phyloP scores from a whole-genome alignment of 306 rosid species.

The Mimosa pudica region DNA sequence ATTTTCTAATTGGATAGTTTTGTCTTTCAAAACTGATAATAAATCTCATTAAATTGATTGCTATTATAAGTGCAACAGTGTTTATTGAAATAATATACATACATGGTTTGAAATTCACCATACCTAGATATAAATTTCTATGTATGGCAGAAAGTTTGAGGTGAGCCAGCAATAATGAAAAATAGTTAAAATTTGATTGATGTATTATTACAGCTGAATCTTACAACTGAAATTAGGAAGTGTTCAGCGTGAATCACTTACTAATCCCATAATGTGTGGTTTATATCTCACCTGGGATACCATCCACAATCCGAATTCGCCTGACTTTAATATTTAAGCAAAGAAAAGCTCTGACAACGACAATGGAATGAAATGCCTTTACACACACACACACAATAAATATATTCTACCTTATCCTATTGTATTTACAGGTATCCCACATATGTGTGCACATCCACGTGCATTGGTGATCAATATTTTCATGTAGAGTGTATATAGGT shows the following conservation, averaged over 20 bases:
- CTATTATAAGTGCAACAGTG: not conserved
- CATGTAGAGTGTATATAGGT: not conserved
- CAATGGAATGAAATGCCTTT: slow-evolving; percentile 46
- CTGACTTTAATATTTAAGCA: slow-evolving; percentile 32
- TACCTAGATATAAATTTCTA: too few species aligned
- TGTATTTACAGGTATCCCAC: slow-evolving; percentile 28
- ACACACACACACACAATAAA: not conserved
- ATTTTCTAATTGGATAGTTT: not conserved
- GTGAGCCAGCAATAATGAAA: not conserved
- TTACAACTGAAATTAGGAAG: not conserved
- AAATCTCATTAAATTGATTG: not conserved
- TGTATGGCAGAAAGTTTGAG: too few species aligned
- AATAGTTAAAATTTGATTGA: not conserved
- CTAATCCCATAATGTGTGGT: slow-evolving; percentile 33
- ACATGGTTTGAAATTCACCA: not conserved
- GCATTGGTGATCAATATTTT: not conserved
- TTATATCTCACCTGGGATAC: slow-evolving; percentile 36
- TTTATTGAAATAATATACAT: not conserved
- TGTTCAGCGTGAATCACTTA: not conserved
- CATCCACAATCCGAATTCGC: slow-evolving; percentile 27
- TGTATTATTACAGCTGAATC: not conserved
- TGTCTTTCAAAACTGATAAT: not conserved
- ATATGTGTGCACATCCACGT: slow-evolving; percentile 13
- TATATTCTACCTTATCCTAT: slow-evolving; percentile 29
- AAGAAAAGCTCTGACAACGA: slow-evolving; percentile 44